These are phyloP conservation scores for Colletotrichum shisoi DNA, from an alignment of 2,329 filamentous ascomycete species.

Conservation along the genomic window DNA sequence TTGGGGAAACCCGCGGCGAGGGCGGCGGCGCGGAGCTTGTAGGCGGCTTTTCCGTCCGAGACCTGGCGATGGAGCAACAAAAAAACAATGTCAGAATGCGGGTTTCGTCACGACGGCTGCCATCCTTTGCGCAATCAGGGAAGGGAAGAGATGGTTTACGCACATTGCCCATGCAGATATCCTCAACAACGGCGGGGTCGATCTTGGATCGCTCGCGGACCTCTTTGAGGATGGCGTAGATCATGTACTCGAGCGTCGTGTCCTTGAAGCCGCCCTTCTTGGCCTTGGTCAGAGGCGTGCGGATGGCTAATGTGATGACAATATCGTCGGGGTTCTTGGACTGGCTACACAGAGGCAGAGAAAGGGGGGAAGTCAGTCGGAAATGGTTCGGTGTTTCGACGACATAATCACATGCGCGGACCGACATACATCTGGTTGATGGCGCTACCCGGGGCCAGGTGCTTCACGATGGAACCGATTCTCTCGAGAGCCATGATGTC, in stretches of 20 bases:
- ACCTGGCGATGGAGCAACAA: constrained; percentile 61
- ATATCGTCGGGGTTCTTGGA: constrained; percentile 95
- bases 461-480: constrained; percentile 85
- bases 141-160: constrained; percentile 43
- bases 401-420: constrained; percentile 29
- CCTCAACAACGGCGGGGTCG: constrained; percentile 82
- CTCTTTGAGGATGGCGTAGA: constrained; percentile 83
- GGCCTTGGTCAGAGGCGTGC: constrained; percentile 88
- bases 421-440: constrained; percentile 77
- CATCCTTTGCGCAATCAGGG: neutral
- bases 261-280: constrained; percentile 96
- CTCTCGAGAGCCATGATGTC: constrained; percentile 78
- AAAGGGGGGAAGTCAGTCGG: constrained; percentile 37
- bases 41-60: constrained; percentile 83
- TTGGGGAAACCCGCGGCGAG: constrained; percentile 94
- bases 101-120: too few relatives aligned
- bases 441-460: constrained; percentile 77
- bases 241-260: constrained; percentile 83
- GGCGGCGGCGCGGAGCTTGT: constrained; percentile 87
- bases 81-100: constrained; percentile 17
- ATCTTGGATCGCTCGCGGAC: constrained; percentile 75
- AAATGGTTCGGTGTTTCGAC: neutral
- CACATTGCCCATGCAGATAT: constrained; percentile 93
- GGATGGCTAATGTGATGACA: constrained; percentile 90
- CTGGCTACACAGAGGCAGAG: constrained; percentile 62